Percentiles rank a stretch among this genome's conserved stretches.
phyloP scores from a whole-genome alignment of 208 protist genomes.

The Herpetomonas tarakana region DNA sequence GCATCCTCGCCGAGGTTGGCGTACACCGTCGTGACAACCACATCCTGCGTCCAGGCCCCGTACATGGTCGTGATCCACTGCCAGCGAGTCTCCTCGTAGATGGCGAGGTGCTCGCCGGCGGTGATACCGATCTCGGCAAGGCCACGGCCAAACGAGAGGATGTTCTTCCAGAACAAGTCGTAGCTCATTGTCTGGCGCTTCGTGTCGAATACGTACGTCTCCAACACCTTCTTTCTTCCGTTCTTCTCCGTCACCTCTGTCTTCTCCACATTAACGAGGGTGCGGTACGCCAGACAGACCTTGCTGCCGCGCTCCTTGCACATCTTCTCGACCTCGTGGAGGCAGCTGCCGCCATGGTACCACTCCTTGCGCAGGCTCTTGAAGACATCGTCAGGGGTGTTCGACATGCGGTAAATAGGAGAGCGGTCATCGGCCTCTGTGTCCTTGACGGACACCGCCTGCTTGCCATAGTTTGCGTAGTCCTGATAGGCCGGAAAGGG shows the following conservation, averaged over 20 bases:
- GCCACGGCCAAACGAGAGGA: constrained; percentile 48
- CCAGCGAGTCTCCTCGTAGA: constrained; percentile 87
- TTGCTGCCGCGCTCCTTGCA: constrained; percentile 44
- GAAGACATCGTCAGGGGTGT: constrained; percentile 41
- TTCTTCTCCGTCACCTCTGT: constrained; percentile 23
- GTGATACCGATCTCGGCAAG: constrained; percentile 54
- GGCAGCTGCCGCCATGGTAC: constrained; percentile 36
- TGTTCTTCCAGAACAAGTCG: constrained; percentile 37
- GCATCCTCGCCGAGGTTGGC: constrained; percentile 82
- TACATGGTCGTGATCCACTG: constrained; percentile 74
- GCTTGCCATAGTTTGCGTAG: constrained; percentile 37
- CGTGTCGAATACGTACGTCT: constrained; percentile 64
- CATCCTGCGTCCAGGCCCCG: constrained; percentile 52
- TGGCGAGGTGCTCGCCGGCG: constrained; percentile 39
- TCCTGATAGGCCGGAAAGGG: constrained; percentile 35
- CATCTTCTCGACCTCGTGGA: constrained; percentile 28
- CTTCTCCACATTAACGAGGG: constrained; percentile 38
- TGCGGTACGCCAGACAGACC: constrained; percentile 53
- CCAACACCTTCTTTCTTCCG: constrained; percentile 43
- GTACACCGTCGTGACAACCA: constrained; percentile 79
- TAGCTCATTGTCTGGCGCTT: constrained; percentile 57
- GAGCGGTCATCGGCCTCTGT: constrained; percentile 41
- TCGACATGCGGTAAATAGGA: constrained; percentile 63
- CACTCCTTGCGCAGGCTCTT: constrained; percentile 34
- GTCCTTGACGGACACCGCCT: constrained; percentile 29